These are phyloP conservation scores for Alternaria brassicicola DNA, from an alignment of 2,329 filamentous ascomycete genomes.

Conservation along the genomic window DNA sequence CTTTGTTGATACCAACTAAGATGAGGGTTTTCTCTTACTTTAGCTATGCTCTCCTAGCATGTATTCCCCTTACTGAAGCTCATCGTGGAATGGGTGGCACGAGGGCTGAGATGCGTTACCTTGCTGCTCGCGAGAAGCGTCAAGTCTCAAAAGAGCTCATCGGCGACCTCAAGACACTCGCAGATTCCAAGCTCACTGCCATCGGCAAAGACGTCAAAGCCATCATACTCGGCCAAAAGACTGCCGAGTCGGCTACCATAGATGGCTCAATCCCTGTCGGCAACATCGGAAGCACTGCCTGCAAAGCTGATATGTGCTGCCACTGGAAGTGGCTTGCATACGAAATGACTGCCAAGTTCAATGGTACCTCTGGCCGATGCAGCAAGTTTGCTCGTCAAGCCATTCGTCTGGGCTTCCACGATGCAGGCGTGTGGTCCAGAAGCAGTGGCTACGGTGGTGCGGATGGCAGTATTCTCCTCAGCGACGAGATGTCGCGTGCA, in stretches of 20 bases:
- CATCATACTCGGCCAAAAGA: slow-evolving; percentile 36
- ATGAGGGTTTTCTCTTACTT: slow-evolving; percentile 22
- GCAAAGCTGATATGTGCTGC: slow-evolving; percentile 44
- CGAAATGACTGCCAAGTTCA: slow-evolving; percentile 45
- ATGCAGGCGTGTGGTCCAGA: slow-evolving; percentile 43
- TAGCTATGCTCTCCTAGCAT: slow-evolving; percentile 26
- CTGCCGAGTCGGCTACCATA: slow-evolving; percentile 29
- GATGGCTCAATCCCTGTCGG: slow-evolving; percentile 35
- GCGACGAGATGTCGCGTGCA: slow-evolving; percentile 33
- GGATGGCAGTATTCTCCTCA: slow-evolving; percentile 44
- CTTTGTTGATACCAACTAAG: not conserved
- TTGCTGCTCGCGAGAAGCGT: slow-evolving; percentile 26
- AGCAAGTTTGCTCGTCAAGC: slow-evolving; percentile 42
- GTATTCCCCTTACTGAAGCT: slow-evolving; percentile 20
- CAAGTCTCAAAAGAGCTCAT: slow-evolving; percentile 42
- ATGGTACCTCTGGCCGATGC: slow-evolving; percentile 43
- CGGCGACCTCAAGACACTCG: slow-evolving; percentile 43
- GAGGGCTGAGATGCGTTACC: slow-evolving; percentile 26
- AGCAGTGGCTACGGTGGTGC: slow-evolving; percentile 37
- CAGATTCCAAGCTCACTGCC: slow-evolving; percentile 37
- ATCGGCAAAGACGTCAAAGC: slow-evolving; percentile 46
- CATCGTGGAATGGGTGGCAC: slow-evolving; percentile 41
- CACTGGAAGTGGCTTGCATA: slow-evolving; percentile 46
- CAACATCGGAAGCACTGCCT: slow-evolving; percentile 40
- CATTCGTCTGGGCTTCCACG: slow-evolving; percentile 44